Conservation (phyloP, 768 basidiomycete species). For the Pleurotus tuoliensis region DNA sequence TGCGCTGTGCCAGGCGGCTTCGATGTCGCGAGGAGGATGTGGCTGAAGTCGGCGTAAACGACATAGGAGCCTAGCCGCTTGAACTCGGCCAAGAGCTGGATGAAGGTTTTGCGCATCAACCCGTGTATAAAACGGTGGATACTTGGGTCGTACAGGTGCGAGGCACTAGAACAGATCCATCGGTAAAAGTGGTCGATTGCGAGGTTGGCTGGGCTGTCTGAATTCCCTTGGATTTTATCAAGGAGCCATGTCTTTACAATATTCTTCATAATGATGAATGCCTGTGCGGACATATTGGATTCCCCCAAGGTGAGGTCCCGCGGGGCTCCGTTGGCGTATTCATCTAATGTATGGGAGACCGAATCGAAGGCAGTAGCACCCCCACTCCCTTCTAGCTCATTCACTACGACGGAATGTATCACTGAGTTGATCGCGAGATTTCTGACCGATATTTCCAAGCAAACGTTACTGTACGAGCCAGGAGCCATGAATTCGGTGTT, state of each 20-base stretch:
- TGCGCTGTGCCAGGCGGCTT: conserved; percentile 94
- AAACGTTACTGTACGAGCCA: conserved; percentile 91
- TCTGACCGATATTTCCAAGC: conserved; percentile 82
- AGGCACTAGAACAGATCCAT: conserved; percentile 85
- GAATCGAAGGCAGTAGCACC: conserved; percentile 94
- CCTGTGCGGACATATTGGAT: conserved; percentile 81
- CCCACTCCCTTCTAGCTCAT: conserved; percentile 95
- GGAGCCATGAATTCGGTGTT: conserved; percentile 82
- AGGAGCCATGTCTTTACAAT: conserved; percentile 92
- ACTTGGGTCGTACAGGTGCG: conserved; percentile 88
- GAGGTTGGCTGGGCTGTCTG: conserved; percentile 60
- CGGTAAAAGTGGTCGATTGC: conserved; percentile 96
- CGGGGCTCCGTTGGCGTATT: conserved; percentile 70
- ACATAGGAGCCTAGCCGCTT: conserved; percentile 91
- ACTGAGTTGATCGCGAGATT: conserved; percentile 95
- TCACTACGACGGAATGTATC: conserved; percentile 89
- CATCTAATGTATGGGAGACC: conserved; percentile 84
- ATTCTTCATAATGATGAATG: conserved; percentile 77
- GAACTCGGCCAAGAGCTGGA: conserved; percentile 95
- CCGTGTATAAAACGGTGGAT: conserved; percentile 92
- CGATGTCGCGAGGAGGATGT: conserved; percentile 86
- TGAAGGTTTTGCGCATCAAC: conserved; percentile 97
- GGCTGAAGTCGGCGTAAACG: conserved; percentile 90
- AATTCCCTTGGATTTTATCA: conserved; percentile 72
- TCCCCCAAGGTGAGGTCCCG: conserved; percentile 85